phyloP scores from a whole-genome alignment of 2,329 filamentous ascomycete genomes.

The Geoglossum cookeanum region DNA sequence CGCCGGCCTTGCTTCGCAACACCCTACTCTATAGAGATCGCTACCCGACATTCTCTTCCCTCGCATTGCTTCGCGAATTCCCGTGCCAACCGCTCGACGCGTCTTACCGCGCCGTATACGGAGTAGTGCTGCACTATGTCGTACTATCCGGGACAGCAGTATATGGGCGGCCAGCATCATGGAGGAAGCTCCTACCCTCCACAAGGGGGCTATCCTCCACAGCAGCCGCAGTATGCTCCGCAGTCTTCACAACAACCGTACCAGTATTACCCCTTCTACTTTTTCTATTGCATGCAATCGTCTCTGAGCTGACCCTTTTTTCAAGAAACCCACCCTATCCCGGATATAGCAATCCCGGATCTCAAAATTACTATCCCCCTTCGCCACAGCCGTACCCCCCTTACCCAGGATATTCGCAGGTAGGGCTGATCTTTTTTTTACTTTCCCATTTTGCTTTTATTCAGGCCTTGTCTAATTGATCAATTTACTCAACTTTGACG shows the following conservation, averaged over 20 bases:
- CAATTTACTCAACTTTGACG: not conserved
- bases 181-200: conserved; percentile 14
- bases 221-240: conserved; percentile 15
- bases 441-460: conserved; percentile 10
- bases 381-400: conserved; percentile 8
- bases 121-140: conserved; percentile 29
- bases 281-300: conserved; percentile 24
- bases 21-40: no score
- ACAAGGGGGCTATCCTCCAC: conserved; percentile 9
- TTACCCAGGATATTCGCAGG: conserved; percentile 6
- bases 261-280: conserved; percentile 19
- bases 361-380: conserved; percentile 24
- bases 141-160: conserved; percentile 38
- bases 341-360: conserved; percentile 16
- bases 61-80: no score
- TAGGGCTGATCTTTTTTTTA: conserved; percentile 15
- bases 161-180: conserved; percentile 33
- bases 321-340: conserved; percentile 17
- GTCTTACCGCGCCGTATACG: not conserved
- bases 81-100: not conserved
- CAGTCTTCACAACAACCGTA: conserved; percentile 20
- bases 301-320: conserved; percentile 22
- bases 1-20: no score
- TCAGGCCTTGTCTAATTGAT: not conserved
- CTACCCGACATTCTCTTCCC: no score